phyloP scores from a whole-genome alignment of 495 filamentous ascomycete genomes.

The Neurospora hispaniola region DNA sequence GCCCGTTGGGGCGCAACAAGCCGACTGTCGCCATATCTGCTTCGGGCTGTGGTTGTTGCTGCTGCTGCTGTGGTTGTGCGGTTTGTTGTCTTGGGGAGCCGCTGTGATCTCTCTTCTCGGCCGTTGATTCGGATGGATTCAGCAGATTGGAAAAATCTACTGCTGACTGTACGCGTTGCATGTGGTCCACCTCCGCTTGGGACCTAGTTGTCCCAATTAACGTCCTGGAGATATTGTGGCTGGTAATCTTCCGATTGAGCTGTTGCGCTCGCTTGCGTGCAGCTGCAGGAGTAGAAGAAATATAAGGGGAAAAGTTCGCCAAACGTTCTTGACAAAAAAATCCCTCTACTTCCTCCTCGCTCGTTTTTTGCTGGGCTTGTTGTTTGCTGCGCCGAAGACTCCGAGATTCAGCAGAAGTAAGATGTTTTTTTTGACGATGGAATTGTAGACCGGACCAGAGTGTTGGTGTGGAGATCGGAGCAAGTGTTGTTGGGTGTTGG shows the following conservation, averaged over 20 bases:
- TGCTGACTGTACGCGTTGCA: conserved; percentile 61
- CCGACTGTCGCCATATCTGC: conserved; percentile 58
- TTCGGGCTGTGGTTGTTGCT: conserved; percentile 24
- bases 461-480: conserved; percentile 1
- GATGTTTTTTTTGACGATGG: neutral
- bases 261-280: conserved; percentile 15
- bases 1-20: conserved; percentile 60
- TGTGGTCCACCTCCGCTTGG: conserved; percentile 40
- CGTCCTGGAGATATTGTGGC: neutral
- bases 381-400: neutral
- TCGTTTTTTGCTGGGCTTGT: neutral
- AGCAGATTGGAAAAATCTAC: conserved; percentile 73
- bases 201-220: conserved; percentile 3
- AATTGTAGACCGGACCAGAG: neutral
- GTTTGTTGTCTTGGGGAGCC: conserved; percentile 19
- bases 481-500: neutral
- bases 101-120: conserved; percentile 10
- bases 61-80: conserved; percentile 22
- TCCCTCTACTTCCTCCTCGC: neutral
- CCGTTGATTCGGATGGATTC: conserved; percentile 43
- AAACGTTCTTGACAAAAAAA: neutral
- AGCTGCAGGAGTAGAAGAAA: conserved; percentile 2
- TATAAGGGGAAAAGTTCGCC: neutral
- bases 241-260: conserved; percentile 10
- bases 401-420: neutral